Conservation (phyloP, 768 basidiomycete species). For the Lentinula aciculospora region DNA sequence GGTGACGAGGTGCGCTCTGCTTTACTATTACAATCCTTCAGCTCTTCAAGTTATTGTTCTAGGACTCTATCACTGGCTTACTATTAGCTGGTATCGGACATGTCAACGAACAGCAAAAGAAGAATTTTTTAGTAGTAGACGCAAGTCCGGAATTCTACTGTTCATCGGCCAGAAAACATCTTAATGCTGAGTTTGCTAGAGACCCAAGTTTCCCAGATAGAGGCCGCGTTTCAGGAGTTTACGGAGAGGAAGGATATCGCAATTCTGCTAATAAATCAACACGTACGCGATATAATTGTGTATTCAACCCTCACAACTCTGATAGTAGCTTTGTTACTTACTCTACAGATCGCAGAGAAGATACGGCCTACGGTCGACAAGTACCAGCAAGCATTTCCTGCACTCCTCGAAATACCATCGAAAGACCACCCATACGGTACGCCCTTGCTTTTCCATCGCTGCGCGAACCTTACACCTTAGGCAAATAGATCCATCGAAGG, state of each 20-base stretch:
- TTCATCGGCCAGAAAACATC: background rate
- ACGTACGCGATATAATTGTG: constrained; percentile 50
- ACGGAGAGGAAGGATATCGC: constrained; percentile 94
- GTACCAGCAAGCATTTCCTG: constrained; percentile 95
- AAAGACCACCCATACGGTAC: constrained; percentile 98
- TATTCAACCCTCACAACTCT: background rate
- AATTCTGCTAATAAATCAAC: constrained; percentile 96
- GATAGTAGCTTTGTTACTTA: background rate
- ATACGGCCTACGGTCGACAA: constrained; percentile 93
- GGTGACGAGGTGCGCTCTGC: constrained; percentile 78
- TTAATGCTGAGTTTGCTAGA: constrained; percentile 40
- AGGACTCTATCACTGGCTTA: constrained; percentile 98
- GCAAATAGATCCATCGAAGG: constrained; percentile 82
- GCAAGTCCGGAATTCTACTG: constrained; percentile 51
- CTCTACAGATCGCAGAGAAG: constrained; percentile 85
- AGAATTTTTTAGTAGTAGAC: constrained; percentile 97
- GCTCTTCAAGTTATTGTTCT: constrained; percentile 8
- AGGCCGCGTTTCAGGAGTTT: constrained; percentile 90
- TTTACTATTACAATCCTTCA: constrained; percentile 5
- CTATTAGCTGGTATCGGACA: constrained; percentile 94
- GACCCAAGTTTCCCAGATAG: constrained; percentile 86
- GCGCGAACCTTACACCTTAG: constrained; percentile 11
- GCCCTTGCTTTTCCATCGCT: constrained; percentile 16
- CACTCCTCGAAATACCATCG: constrained; percentile 94
- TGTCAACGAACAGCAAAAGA: constrained; percentile 84